A percentile compares a stretch with the other conserved stretches of the same genome.
These are phyloP conservation scores for Fraxinus floribunda DNA, from an alignment of 305 asterid species.

Conservation along the genomic window DNA sequence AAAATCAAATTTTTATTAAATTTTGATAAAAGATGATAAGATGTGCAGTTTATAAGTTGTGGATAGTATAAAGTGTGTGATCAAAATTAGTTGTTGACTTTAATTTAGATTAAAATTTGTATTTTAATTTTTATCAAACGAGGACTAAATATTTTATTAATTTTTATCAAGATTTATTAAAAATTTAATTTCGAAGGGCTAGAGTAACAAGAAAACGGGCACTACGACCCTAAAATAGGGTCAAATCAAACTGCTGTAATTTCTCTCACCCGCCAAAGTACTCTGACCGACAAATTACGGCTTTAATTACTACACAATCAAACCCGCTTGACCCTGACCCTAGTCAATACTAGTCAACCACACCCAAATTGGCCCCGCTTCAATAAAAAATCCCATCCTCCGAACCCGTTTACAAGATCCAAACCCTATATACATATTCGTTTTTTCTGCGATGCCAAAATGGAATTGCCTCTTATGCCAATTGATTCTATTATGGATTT, in stretches of 20 bases:
- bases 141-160: no score
- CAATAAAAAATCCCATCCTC: background rate
- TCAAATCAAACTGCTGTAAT: background rate
- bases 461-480: background rate
- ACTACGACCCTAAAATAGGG: background rate
- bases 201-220: background rate
- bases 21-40: no score
- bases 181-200: no score
- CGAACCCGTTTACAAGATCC: background rate
- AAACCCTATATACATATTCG: background rate
- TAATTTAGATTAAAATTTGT: no score
- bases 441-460: background rate
- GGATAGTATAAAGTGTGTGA: no score
- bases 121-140: no score
- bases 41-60: no score
- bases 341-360: background rate
- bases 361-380: background rate
- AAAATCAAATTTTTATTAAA: no score
- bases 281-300: background rate
- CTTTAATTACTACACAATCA: constrained; percentile 17
- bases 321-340: constrained; percentile 16
- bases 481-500: background rate
- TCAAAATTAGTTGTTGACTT: no score
- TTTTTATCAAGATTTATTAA: no score
- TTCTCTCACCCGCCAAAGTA: constrained; percentile 15